phyloP scores from a whole-genome alignment of 75 land plant genomes.

The Cunninghamia lanceolata region DNA sequence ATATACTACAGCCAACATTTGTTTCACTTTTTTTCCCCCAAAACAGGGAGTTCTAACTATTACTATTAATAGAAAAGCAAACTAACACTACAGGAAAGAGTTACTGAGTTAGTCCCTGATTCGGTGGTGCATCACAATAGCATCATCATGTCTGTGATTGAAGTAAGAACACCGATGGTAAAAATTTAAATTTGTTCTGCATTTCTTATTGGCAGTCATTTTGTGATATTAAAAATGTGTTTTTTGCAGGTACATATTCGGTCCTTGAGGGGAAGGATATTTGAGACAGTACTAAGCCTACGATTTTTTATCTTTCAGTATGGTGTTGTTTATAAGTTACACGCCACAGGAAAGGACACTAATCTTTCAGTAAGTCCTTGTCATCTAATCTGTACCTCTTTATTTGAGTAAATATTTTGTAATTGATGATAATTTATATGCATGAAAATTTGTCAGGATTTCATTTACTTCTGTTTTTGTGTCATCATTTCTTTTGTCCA shows the following conservation, averaged over 20 bases:
- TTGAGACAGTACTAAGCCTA: constrained; percentile 77
- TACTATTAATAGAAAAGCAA: too few relatives aligned
- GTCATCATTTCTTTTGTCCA: neutral
- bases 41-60: too few relatives aligned
- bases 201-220: neutral
- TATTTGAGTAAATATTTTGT: neutral
- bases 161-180: neutral
- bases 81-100: too few relatives aligned
- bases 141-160: neutral
- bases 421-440: neutral
- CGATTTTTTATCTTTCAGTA: constrained; percentile 93
- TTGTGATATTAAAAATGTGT: neutral
- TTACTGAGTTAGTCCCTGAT: neutral
- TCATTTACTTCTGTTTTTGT: neutral
- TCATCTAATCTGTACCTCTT: neutral
- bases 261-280: constrained; percentile 65
- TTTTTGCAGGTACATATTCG: constrained; percentile 68
- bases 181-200: neutral
- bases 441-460: neutral
- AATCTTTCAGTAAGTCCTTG: constrained; percentile 48
- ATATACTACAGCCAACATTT: too few relatives aligned
- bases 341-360: constrained; percentile 47
- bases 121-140: neutral
- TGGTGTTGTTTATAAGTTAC: constrained; percentile 90
- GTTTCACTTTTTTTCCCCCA: too few relatives aligned